phyloP scores from a whole-genome alignment of 805 yeast species.

The Kazachstania kunashirensis region DNA sequence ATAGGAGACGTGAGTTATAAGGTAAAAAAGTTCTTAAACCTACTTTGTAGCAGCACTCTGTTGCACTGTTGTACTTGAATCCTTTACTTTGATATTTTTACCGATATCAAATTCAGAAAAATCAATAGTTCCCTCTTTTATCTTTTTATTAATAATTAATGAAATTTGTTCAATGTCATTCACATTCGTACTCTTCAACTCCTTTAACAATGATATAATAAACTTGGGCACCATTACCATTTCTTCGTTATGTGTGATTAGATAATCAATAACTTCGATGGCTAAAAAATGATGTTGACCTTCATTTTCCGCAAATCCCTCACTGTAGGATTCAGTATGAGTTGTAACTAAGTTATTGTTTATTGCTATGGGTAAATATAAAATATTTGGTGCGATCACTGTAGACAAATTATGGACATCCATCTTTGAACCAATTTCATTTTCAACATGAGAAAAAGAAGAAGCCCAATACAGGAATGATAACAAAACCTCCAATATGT shows the following conservation, averaged over 20 bases:
- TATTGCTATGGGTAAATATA: constrained; percentile 35
- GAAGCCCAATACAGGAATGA: constrained; percentile 92
- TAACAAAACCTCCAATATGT: constrained; percentile 74
- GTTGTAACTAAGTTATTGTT: constrained; percentile 12
- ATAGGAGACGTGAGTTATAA: too few species aligned
- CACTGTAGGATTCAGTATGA: constrained; percentile 25
- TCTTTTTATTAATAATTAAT: constrained; percentile 11
- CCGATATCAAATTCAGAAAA: constrained; percentile 22
- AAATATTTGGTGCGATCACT: constrained; percentile 85
- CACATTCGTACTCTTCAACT: constrained; percentile 13
- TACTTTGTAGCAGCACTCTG: constrained; percentile 8
- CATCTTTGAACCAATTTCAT: constrained; percentile 89
- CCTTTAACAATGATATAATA: constrained; percentile 40
- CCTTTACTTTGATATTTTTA: constrained; percentile 18
- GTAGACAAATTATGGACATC: constrained; percentile 92
- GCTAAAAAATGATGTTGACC: constrained; percentile 78
- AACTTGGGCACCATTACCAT: constrained; percentile 69
- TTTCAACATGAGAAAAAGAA: constrained; percentile 87
- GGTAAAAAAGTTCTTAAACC: too few species aligned
- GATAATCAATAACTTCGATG: constrained; percentile 77
- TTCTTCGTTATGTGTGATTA: constrained; percentile 75
- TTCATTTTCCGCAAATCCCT: constrained; percentile 34
- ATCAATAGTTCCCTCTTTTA: constrained; percentile 12
- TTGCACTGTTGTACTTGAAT: constrained; percentile 18
- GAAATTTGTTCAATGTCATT: constrained; percentile 14